Conservation (phyloP, 257 asterid genomes). For the Pogostemon cablin region DNA sequence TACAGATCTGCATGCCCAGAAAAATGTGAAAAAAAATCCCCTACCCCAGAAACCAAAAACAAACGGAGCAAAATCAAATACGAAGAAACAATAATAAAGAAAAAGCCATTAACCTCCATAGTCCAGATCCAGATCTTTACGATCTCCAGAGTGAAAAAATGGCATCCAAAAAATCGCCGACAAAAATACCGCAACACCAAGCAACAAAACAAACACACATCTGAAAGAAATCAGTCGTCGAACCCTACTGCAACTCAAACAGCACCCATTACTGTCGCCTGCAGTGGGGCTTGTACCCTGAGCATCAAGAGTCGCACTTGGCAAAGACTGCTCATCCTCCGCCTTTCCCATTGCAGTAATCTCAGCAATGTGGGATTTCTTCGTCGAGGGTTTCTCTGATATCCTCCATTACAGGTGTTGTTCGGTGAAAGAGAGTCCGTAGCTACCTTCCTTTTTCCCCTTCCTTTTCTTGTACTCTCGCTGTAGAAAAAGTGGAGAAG, state of each 20-base stretch:
- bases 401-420: slow-evolving; percentile 48
- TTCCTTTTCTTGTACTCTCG: slow-evolving; percentile 30
- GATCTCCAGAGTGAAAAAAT: slow-evolving; percentile 55
- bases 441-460: slow-evolving; percentile 30
- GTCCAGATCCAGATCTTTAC: slow-evolving; percentile 73
- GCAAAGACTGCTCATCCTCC: slow-evolving; percentile 55
- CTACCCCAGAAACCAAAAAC: slow-evolving; percentile 18
- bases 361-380: slow-evolving; percentile 59
- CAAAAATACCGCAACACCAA: slow-evolving; percentile 64
- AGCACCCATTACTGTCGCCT: slow-evolving; percentile 40
- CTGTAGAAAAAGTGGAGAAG: slow-evolving; percentile 17
- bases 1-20: slow-evolving; percentile 35
- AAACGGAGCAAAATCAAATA: not conserved
- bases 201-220: slow-evolving; percentile 61
- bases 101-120: slow-evolving; percentile 41
- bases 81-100: not conserved
- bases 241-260: slow-evolving; percentile 46
- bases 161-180: slow-evolving; percentile 81
- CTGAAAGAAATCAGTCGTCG: slow-evolving; percentile 50
- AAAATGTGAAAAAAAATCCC: slow-evolving; percentile 16
- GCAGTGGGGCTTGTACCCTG: slow-evolving; percentile 44
- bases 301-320: slow-evolving; percentile 55
- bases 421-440: slow-evolving; percentile 49
- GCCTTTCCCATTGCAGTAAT: slow-evolving; percentile 69
- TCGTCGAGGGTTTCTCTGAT: slow-evolving; percentile 35